A percentile compares a stretch with the other conserved stretches of the same genome.
phyloP scores from a whole-genome alignment of 306 rosid species.

The Ammopiptanthus mongolicus region DNA sequence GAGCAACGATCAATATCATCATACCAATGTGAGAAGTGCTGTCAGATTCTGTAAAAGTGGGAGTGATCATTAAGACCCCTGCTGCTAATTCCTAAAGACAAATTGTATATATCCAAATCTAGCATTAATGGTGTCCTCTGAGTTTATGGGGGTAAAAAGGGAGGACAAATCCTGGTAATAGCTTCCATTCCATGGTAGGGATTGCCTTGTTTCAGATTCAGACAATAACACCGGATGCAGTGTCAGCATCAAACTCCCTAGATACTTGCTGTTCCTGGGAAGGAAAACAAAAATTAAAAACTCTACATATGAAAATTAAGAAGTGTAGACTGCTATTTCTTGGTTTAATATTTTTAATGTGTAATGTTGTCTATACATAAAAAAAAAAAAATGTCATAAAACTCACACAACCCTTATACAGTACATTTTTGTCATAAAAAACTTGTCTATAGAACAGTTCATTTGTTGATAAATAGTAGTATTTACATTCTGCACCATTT shows the following conservation, averaged over 20 bases:
- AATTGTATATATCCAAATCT: constrained; percentile 26
- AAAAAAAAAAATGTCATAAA: too few relatives aligned
- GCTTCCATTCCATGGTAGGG: not conserved
- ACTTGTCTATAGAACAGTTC: too few relatives aligned
- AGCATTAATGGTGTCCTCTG: constrained; percentile 10
- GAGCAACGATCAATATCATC: constrained; percentile 34
- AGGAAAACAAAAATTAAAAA: too few relatives aligned
- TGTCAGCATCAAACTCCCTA: not conserved
- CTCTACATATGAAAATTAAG: too few relatives aligned
- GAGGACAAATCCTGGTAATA: not conserved
- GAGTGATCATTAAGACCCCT: not conserved
- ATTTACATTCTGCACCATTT: too few relatives aligned
- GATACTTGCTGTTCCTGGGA: too few relatives aligned
- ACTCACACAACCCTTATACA: too few relatives aligned
- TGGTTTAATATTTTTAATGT: too few relatives aligned
- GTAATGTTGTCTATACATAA: too few relatives aligned
- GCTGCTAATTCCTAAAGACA: not conserved
- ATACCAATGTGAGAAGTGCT: constrained; percentile 27
- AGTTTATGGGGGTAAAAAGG: not conserved
- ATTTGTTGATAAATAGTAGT: too few relatives aligned
- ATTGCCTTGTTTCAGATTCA: not conserved
- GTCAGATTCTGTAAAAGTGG: constrained; percentile 31
- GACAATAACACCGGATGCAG: not conserved
- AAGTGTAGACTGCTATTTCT: too few relatives aligned
- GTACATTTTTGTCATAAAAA: too few relatives aligned